Conservation (phyloP, 1,139 yeast genomes). For the Candida buenavistaensis region DNA sequence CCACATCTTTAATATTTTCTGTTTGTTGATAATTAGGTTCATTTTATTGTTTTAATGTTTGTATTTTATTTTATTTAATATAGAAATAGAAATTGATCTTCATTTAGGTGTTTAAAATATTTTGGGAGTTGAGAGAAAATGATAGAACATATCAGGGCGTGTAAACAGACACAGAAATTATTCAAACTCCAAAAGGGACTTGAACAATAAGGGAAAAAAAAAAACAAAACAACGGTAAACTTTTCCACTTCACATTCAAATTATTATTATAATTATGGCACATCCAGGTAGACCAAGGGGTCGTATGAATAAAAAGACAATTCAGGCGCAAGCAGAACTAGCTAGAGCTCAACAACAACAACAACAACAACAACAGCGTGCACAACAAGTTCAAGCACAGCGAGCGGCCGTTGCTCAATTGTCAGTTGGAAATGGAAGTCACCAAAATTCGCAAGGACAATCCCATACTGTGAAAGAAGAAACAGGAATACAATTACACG, state of each 20-base stretch:
- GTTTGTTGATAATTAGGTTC: not conserved
- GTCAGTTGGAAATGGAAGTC: conserved; percentile 2
- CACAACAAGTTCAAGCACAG: conserved; percentile 18
- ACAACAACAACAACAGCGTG: too few species aligned
- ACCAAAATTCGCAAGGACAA: conserved; percentile 9
- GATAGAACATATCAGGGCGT: not conserved
- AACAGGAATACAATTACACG: conserved; percentile 46
- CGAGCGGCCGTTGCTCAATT: conserved; percentile 18
- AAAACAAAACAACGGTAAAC: not conserved
- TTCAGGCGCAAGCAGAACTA: conserved; percentile 15
- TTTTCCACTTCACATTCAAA: not conserved
- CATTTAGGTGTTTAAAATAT: not conserved
- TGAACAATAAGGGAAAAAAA: not conserved
- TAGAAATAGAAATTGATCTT: not conserved
- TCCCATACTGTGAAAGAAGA: conserved; percentile 31
- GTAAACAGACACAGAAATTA: not conserved
- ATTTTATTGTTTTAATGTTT: conserved; percentile 1
- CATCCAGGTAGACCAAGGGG: conserved; percentile 45
- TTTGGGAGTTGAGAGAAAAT: too few species aligned
- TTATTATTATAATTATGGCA: conserved; percentile 23
- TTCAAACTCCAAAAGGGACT: not conserved
- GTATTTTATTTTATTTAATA: not conserved
- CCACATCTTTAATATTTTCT: too few species aligned
- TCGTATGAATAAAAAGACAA: conserved; percentile 23
- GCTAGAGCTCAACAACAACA: conserved; percentile 14